phyloP scores from a whole-genome alignment of 495 filamentous ascomycete species.

The Penicillium flavigenum region DNA sequence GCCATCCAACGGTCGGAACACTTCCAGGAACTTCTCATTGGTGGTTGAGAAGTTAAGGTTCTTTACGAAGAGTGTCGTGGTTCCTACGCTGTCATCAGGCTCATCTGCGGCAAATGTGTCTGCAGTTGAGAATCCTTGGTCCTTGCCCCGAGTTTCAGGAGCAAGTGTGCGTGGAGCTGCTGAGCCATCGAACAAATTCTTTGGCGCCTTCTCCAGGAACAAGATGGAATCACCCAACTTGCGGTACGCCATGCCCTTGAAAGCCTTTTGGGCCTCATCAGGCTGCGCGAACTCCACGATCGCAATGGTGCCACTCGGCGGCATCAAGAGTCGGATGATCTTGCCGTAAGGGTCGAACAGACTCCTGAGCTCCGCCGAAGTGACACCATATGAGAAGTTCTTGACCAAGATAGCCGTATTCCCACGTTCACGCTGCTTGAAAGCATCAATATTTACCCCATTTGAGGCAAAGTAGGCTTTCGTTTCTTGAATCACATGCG shows the following conservation, averaged over 20 bases:
- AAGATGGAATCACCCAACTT: conserved; percentile 88
- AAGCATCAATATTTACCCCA: conserved; percentile 87
- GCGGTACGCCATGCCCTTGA: conserved; percentile 78
- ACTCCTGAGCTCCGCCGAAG: conserved; percentile 51
- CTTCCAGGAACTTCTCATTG: conserved; percentile 65
- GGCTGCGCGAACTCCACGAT: conserved; percentile 82
- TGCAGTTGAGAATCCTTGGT: conserved; percentile 52
- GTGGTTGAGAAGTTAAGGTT: conserved; percentile 94
- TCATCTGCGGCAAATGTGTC: conserved; percentile 57
- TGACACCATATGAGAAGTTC: conserved; percentile 86
- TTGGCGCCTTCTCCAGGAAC: conserved; percentile 91
- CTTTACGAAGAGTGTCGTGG: conserved; percentile 82
- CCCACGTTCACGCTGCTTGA: conserved; percentile 77
- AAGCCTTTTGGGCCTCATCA: conserved; percentile 76
- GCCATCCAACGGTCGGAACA: conserved; percentile 77
- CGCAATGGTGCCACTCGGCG: conserved; percentile 86
- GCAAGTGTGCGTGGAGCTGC: conserved; percentile 26
- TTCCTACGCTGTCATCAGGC: conserved; percentile 53
- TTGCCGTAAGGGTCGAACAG: conserved; percentile 59
- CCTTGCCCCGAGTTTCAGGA: conserved; percentile 41
- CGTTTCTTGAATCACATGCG: conserved; percentile 92
- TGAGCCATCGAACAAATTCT: conserved; percentile 65
- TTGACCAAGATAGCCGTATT: conserved; percentile 90
- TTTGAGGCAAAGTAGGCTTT: conserved; percentile 84
- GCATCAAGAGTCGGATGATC: conserved; percentile 78